A percentile compares a stretch with the other conserved stretches of the same genome.
Conservation (phyloP, 2,329 filamentous ascomycete species). For the Microsporum audouinii region DNA sequence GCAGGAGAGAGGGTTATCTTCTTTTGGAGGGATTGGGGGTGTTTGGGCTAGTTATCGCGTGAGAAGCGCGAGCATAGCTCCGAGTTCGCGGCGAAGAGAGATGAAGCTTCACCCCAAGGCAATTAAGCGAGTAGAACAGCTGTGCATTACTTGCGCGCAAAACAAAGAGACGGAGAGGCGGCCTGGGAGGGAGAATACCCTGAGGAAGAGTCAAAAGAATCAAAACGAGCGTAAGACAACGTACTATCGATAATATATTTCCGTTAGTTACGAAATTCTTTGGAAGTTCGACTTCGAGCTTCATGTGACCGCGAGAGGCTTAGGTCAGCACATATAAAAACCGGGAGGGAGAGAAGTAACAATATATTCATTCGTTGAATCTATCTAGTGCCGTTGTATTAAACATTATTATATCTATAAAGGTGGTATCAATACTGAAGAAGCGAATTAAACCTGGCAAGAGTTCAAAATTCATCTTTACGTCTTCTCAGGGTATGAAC, state of each 20-base stretch:
- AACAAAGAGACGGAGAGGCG: background rate
- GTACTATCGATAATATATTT: too few species aligned
- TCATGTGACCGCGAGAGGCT: background rate
- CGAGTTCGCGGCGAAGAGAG: background rate
- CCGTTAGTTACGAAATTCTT: too few species aligned
- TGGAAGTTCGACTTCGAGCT: background rate
- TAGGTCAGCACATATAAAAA: background rate
- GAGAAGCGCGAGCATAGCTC: constrained; percentile 3
- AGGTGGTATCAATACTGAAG: constrained; percentile 3
- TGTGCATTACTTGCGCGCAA: background rate
- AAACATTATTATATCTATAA: constrained; percentile 2
- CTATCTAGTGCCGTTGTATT: constrained; percentile 1
- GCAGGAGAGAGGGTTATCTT: background rate
- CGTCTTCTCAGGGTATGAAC: background rate
- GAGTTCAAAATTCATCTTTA: background rate
- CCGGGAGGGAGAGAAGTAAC: too few species aligned
- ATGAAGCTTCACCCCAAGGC: background rate
- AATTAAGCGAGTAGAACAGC: background rate
- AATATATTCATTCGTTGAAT: background rate
- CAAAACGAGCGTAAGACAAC: background rate
- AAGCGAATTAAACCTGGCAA: background rate
- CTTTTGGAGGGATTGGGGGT: background rate
- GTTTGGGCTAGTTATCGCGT: constrained; percentile 1
- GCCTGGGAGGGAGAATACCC: background rate
- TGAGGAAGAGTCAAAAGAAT: background rate